Percentiles rank a stretch among this genome's conserved stretches.
Evolutionary conservation across 2,329 filamentous ascomycete species (phyloP).

Genomic region (Penicillium brasilianum): DNA sequence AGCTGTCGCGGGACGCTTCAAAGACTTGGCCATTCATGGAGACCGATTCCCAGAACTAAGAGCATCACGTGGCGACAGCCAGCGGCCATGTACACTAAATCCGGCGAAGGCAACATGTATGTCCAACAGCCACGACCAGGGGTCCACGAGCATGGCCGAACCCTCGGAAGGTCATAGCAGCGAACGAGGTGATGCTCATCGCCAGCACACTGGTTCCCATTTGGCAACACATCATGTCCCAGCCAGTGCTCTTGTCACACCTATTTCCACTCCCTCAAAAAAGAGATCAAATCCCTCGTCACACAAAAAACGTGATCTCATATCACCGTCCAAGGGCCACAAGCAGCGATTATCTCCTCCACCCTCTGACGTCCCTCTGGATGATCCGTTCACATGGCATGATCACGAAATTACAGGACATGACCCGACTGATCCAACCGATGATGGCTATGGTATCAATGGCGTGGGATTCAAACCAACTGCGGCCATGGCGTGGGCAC

Average conservation of each 20-base stretch:
- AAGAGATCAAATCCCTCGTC: constrained; percentile 27
- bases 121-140: constrained; percentile 10
- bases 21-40: constrained; percentile 46
- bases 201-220: constrained; percentile 15
- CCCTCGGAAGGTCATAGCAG: constrained; percentile 18
- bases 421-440: constrained; percentile 59
- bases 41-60: constrained; percentile 31
- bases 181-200: constrained; percentile 14
- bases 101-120: constrained; percentile 23
- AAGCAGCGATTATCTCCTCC: constrained; percentile 43
- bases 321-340: constrained; percentile 32
- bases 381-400: constrained; percentile 57
- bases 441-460: constrained; percentile 68
- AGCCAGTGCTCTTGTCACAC: constrained; percentile 12
- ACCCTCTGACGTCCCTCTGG: constrained; percentile 28
- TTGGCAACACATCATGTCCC: constrained; percentile 6
- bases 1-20: constrained; percentile 46
- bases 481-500: constrained; percentile 61
- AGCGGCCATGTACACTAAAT: constrained; percentile 15
- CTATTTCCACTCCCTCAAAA: constrained; percentile 26
- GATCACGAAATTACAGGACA: constrained; percentile 68
- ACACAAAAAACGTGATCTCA: constrained; percentile 31
- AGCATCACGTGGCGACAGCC: constrained; percentile 19
- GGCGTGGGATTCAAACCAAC: constrained; percentile 68
- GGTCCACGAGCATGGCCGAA: constrained; percentile 29